phyloP scores from a whole-genome alignment of 106 monocot genomes.

The Allium fistulosum region DNA sequence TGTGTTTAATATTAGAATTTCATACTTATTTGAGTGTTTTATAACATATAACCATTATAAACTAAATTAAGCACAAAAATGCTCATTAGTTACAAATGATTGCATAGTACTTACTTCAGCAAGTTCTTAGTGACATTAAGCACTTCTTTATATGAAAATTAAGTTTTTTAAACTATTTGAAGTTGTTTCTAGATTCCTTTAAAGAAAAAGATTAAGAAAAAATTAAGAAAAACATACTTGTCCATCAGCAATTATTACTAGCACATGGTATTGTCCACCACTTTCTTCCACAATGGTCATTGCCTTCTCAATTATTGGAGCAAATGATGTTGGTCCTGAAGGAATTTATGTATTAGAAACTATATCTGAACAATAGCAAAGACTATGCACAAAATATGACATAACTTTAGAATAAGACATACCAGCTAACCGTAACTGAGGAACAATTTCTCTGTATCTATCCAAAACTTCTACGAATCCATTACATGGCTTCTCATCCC shows the following conservation, averaged over 20 bases:
- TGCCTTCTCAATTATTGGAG: slow-evolving; percentile 80
- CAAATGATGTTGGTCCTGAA: slow-evolving; percentile 74
- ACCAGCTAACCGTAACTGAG: slow-evolving; percentile 55
- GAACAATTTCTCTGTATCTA: slow-evolving; percentile 56
- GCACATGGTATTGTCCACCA: slow-evolving; percentile 80
- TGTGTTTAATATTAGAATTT: too few species aligned
- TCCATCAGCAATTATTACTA: slow-evolving; percentile 88
- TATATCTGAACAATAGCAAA: not conserved
- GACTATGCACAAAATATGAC: not conserved
- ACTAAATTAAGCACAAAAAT: too few species aligned
- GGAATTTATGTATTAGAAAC: not conserved
- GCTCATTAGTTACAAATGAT: too few species aligned
- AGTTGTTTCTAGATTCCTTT: too few species aligned
- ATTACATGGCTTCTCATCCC: slow-evolving; percentile 41
- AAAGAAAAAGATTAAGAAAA: too few species aligned
- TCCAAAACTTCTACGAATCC: slow-evolving; percentile 59
- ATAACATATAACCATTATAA: too few species aligned
- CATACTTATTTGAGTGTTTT: too few species aligned
- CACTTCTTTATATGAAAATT: too few species aligned
- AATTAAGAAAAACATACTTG: slow-evolving; percentile 39
- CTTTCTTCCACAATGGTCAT: slow-evolving; percentile 66
- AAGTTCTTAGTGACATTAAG: too few species aligned
- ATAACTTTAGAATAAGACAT: slow-evolving; percentile 2
- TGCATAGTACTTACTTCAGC: too few species aligned
- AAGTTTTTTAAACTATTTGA: too few species aligned